Percentiles rank a stretch among this genome's conserved stretches.
Evolutionary conservation across 495 filamentous ascomycete species (phyloP).

Genomic region (Penicillium malachiteum): DNA sequence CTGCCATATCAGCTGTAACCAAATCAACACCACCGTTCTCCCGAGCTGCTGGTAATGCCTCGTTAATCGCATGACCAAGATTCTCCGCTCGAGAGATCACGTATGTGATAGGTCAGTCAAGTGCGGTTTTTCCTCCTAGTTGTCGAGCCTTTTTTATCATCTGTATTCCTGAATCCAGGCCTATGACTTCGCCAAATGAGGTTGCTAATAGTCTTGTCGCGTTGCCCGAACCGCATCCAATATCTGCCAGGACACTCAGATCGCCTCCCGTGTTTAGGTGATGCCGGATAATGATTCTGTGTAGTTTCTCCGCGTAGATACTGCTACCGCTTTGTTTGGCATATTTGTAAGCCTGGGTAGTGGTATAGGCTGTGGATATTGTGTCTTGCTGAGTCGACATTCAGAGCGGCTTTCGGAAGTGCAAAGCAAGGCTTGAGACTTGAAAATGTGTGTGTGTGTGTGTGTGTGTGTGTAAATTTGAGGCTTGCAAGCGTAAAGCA

Average conservation of each 20-base stretch:
- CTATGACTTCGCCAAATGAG: slow-evolving; percentile 42
- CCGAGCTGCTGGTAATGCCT: background rate
- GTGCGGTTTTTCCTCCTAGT: slow-evolving; percentile 13
- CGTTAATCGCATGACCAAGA: slow-evolving; percentile 14
- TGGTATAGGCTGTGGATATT: slow-evolving; percentile 39
- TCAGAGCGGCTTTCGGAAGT: too few relatives aligned
- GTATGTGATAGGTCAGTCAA: slow-evolving; percentile 32
- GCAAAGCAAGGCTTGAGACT: too few relatives aligned
- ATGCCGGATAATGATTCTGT: slow-evolving; percentile 42
- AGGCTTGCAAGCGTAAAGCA: too few relatives aligned
- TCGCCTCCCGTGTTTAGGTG: slow-evolving; percentile 34
- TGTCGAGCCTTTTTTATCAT: slow-evolving; percentile 50
- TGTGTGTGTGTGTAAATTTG: too few relatives aligned
- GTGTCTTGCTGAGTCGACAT: too few relatives aligned
- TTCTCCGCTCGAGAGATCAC: slow-evolving; percentile 41
- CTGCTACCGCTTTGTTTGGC: slow-evolving; percentile 28
- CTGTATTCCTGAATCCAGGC: slow-evolving; percentile 46
- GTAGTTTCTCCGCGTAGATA: slow-evolving; percentile 38
- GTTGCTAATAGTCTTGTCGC: slow-evolving; percentile 37
- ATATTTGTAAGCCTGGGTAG: slow-evolving; percentile 42
- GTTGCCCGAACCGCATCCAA: slow-evolving; percentile 54
- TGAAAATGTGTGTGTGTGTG: too few relatives aligned
- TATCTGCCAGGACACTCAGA: slow-evolving; percentile 49
- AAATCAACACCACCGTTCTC: slow-evolving; percentile 42
- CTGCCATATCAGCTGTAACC: slow-evolving; percentile 47